Evolutionary conservation across 306 rosid species (phyloP).

Genomic region (Acmispon strigosus): DNA sequence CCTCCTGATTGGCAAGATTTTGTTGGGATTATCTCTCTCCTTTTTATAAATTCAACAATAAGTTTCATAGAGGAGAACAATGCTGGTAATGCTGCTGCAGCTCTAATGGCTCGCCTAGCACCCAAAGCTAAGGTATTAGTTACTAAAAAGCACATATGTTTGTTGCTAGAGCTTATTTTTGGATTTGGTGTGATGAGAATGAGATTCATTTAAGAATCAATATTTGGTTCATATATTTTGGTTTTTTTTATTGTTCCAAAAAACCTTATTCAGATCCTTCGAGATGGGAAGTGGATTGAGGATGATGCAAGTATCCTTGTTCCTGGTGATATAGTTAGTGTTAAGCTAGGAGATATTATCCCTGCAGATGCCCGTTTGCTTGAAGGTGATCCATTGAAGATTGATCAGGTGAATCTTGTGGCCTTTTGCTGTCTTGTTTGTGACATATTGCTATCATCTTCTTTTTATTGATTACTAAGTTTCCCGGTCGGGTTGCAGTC

Average conservation of each 20-base stretch:
- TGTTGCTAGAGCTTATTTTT: neutral
- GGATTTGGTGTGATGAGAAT: neutral
- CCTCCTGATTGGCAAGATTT: constrained; percentile 91
- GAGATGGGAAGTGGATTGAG: constrained; percentile 76
- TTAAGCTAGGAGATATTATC: constrained; percentile 80
- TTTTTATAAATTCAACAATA: constrained; percentile 69
- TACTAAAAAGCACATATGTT: neutral
- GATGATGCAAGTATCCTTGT: constrained; percentile 76
- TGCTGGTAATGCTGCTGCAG: constrained; percentile 85
- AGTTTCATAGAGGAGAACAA: constrained; percentile 88
- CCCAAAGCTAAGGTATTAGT: constrained; percentile 72
- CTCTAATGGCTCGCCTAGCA: constrained; percentile 82
- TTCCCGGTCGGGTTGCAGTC: constrained; percentile 39
- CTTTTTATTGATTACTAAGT: constrained; percentile 7
- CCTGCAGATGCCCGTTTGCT: constrained; percentile 89
- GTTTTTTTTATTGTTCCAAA: neutral
- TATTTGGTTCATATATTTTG: neutral
- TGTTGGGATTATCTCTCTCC: constrained; percentile 61
- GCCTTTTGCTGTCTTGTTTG: neutral
- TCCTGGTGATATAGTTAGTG: constrained; percentile 73
- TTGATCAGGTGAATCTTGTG: constrained; percentile 58
- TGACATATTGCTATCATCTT: neutral
- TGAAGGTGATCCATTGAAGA: constrained; percentile 75
- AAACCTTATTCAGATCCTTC: constrained; percentile 44
- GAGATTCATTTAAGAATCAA: neutral